Conservation (phyloP, 208 protist genomes). For the Leishmania lainsoni region DNA sequence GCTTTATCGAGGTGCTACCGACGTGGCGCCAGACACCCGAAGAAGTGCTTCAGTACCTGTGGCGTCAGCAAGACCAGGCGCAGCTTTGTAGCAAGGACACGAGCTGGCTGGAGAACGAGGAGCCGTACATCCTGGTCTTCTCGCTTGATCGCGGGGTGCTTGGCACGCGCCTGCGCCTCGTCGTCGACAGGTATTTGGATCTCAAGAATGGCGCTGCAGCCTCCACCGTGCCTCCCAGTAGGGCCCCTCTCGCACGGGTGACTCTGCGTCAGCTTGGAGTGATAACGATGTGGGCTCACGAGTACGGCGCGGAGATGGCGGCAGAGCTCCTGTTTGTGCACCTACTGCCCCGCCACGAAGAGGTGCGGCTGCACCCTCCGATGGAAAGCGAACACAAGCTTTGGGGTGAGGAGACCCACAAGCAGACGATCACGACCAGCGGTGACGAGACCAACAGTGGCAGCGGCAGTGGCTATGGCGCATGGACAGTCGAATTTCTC, state of each 20-base stretch:
- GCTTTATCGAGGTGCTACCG: conserved; percentile 35
- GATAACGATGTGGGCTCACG: conserved; percentile 60
- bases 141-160: conserved; percentile 26
- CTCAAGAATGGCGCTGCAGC: not conserved
- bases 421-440: conserved; percentile 1
- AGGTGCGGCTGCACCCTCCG: conserved; percentile 25
- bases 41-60: conserved; percentile 20
- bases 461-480: conserved; percentile 1
- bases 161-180: conserved; percentile 32
- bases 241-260: conserved; percentile 2
- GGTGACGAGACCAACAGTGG: not conserved
- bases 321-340: conserved; percentile 53
- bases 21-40: conserved; percentile 23
- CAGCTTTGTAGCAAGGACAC: not conserved
- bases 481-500: conserved; percentile 20
- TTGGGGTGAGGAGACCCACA: not conserved
- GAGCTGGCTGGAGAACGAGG: conserved; percentile 28
- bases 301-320: conserved; percentile 50
- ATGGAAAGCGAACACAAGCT: not conserved
- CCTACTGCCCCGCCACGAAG: conserved; percentile 29
- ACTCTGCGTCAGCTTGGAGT: conserved; percentile 41
- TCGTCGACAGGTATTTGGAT: conserved; percentile 25
- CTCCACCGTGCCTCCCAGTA: not conserved
- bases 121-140: conserved; percentile 33
- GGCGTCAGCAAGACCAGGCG: not conserved